phyloP scores from a whole-genome alignment of 352 stramenopile genomes.

The Pythium phragmitis region DNA sequence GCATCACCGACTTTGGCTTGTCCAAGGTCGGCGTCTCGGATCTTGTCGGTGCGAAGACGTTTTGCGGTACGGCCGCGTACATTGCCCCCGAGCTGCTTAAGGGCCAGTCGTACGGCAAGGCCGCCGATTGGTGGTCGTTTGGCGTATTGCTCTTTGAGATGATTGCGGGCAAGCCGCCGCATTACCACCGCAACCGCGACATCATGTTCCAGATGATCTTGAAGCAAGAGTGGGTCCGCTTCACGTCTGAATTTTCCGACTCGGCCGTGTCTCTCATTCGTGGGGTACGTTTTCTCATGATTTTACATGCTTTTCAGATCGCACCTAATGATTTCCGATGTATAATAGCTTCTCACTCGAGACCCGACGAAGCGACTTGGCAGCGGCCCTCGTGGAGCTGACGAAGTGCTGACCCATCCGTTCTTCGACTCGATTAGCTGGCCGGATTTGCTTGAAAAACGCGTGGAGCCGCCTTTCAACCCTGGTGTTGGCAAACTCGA shows the following conservation, averaged over 20 bases:
- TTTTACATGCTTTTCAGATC: not conserved
- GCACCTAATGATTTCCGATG: conserved; percentile 3
- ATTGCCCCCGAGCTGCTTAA: conserved; percentile 91
- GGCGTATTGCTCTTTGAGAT: conserved; percentile 96
- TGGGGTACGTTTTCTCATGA: conserved; percentile 59
- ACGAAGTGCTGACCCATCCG: conserved; percentile 89
- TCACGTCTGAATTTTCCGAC: conserved; percentile 93
- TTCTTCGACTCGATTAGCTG: conserved; percentile 93
- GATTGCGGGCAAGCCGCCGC: conserved; percentile 91
- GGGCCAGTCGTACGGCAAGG: conserved; percentile 88
- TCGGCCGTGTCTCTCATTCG: conserved; percentile 89
- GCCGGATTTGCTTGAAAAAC: conserved; percentile 84
- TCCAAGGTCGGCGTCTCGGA: conserved; percentile 91
- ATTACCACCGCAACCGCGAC: conserved; percentile 90
- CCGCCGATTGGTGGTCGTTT: conserved; percentile 95
- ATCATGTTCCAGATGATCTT: conserved; percentile 93
- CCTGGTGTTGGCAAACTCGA: conserved; percentile 87
- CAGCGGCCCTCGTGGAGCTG: conserved; percentile 85
- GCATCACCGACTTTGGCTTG: conserved; percentile 94
- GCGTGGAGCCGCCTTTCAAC: conserved; percentile 83
- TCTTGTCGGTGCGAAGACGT: conserved; percentile 87
- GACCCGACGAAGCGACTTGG: conserved; percentile 95
- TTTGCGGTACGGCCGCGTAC: conserved; percentile 93
- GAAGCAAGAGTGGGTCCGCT: conserved; percentile 93
- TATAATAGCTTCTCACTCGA: conserved; percentile 92